phyloP scores from a whole-genome alignment of 2,329 filamentous ascomycete species.

The Thermoascus crustaceus region DNA sequence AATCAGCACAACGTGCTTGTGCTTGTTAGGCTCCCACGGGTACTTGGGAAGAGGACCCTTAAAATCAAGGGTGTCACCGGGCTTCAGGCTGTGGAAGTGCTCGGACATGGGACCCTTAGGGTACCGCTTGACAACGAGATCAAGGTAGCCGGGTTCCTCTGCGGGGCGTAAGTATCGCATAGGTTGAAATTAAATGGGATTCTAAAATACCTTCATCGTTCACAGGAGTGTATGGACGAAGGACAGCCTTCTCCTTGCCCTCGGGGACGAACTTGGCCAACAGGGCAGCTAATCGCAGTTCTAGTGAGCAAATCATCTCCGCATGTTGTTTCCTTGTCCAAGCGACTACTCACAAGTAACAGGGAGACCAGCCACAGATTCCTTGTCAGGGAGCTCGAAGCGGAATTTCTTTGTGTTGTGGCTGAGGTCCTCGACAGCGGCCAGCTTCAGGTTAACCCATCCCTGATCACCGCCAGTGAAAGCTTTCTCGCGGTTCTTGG shows the following conservation, averaged over 20 bases:
- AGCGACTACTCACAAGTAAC: conserved; percentile 55
- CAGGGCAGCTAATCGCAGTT: conserved; percentile 52
- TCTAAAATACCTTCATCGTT: conserved; percentile 66
- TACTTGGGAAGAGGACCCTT: conserved; percentile 97
- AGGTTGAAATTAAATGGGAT: background rate
- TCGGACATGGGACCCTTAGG: conserved; percentile 83
- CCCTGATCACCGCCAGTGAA: conserved; percentile 86
- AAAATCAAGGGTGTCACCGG: conserved; percentile 76
- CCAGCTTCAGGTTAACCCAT: conserved; percentile 72
- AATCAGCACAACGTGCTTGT: conserved; percentile 62
- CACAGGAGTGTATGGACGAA: conserved; percentile 87
- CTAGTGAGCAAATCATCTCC: conserved; percentile 6
- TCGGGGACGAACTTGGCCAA: conserved; percentile 85
- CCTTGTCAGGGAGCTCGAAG: conserved; percentile 76
- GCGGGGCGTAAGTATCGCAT: conserved; percentile 1
- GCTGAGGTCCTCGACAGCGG: conserved; percentile 71
- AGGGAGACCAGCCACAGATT: conserved; percentile 73
- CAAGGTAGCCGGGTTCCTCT: conserved; percentile 72
- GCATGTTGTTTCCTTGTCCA: background rate
- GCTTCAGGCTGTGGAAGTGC: conserved; percentile 74
- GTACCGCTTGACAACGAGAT: conserved; percentile 89
- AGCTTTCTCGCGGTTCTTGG: conserved; percentile 39
- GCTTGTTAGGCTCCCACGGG: conserved; percentile 82
- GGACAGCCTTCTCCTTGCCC: conserved; percentile 73
- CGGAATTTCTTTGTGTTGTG: conserved; percentile 92